phyloP scores from a whole-genome alignment of 257 asterid species.

The Solanum chaucha region DNA sequence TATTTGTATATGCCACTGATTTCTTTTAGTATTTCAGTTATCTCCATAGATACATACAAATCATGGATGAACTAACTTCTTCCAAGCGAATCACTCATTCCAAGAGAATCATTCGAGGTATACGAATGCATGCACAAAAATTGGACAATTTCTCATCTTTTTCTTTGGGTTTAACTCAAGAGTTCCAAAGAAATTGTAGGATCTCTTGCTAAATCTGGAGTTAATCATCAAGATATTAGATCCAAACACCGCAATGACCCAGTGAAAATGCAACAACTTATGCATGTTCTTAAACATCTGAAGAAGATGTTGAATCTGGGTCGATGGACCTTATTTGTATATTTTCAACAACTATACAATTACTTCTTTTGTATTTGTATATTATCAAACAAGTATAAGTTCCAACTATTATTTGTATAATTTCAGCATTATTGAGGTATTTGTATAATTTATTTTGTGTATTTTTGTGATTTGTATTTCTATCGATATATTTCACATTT shows the following conservation, averaged over 20 bases:
- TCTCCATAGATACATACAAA: background rate
- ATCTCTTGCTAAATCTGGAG: background rate
- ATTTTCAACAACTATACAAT: background rate
- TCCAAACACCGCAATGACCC: background rate
- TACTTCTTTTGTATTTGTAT: too few relatives aligned
- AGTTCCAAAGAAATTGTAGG: background rate
- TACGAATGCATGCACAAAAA: background rate
- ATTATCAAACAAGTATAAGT: background rate
- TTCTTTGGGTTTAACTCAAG: background rate
- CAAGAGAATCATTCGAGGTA: background rate
- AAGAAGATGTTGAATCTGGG: background rate
- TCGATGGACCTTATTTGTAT: background rate
- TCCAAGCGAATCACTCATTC: too few relatives aligned
- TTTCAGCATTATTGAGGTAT: background rate
- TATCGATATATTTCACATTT: background rate
- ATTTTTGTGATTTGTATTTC: background rate
- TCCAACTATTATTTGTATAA: background rate
- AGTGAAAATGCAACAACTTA: background rate
- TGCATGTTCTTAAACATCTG: background rate
- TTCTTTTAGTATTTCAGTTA: background rate
- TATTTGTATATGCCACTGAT: background rate
- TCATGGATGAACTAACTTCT: background rate
- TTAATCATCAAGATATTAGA: background rate
- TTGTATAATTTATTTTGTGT: background rate
- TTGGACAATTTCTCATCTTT: background rate